A percentile compares a stretch with the other conserved stretches of the same genome.
Evolutionary conservation across 192 early-diverging fungal genomes (phyloP).

Genomic region (Podochytrium sp.): DNA sequence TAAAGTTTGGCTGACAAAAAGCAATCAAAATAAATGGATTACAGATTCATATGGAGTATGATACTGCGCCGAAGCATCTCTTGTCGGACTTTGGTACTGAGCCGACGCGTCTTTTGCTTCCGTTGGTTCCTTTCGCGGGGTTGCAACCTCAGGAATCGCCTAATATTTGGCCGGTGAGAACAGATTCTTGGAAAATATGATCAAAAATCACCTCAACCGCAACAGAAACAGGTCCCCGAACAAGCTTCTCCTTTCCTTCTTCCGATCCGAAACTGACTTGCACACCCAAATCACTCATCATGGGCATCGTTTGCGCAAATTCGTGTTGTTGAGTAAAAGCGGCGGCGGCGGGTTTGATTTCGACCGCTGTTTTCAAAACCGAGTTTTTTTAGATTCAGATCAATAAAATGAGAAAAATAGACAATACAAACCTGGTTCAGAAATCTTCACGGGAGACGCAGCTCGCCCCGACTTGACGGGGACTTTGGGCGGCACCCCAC

Average conservation of each 20-base stretch:
- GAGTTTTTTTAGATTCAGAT: too few relatives aligned
- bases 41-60: slow-evolving; percentile 30
- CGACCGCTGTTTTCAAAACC: too few relatives aligned
- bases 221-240: background rate
- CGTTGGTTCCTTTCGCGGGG: background rate
- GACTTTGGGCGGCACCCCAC: background rate
- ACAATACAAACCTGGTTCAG: background rate
- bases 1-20: too few relatives aligned
- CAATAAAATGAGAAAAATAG: background rate
- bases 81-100: slow-evolving; percentile 25
- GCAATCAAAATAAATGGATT: background rate
- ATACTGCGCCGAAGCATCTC: slow-evolving; percentile 19
- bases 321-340: slow-evolving; percentile 13
- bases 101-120: slow-evolving; percentile 3
- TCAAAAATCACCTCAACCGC: background rate
- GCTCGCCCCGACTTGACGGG: background rate
- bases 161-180: background rate
- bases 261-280: slow-evolving; percentile 20
- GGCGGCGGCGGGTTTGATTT: too few relatives aligned
- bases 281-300: slow-evolving; percentile 16
- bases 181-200: background rate
- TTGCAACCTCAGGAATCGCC: background rate
- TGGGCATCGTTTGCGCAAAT: slow-evolving; percentile 22
- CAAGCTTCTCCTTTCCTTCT: background rate
- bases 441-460: background rate